Percentiles rank a stretch among this genome's conserved stretches.
Evolutionary conservation across 176 grass and related monocot genomes (phyloP).

Genomic region (Juncus effusus): DNA sequence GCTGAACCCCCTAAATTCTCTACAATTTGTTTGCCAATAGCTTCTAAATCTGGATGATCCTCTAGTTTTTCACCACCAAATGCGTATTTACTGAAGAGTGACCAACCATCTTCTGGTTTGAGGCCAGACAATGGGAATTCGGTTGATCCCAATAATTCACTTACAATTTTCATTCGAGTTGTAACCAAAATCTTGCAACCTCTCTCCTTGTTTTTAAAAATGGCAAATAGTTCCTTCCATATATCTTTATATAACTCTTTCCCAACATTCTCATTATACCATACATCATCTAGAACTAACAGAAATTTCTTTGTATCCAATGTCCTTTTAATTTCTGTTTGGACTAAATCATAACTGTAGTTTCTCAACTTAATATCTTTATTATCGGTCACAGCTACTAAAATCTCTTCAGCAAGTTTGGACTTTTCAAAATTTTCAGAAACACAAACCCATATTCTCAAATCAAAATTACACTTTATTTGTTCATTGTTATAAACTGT

Average conservation of each 20-base stretch:
- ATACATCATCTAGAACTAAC: too few relatives aligned
- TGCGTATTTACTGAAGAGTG: conserved; percentile 8
- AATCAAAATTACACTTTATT: background rate
- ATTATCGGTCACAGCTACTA: background rate
- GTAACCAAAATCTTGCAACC: background rate
- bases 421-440: too few relatives aligned
- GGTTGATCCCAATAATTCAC: conserved; percentile 6
- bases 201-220: too few relatives aligned
- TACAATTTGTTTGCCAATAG: background rate
- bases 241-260: too few relatives aligned
- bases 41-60: background rate
- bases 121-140: background rate
- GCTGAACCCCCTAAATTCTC: too few relatives aligned
- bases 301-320: too few relatives aligned
- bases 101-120: background rate
- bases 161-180: background rate
- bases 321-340: too few relatives aligned
- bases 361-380: background rate
- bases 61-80: conserved; percentile 9
- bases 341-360: too few relatives aligned
- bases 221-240: too few relatives aligned
- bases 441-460: background rate
- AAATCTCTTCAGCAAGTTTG: background rate
- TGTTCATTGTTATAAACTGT: too few relatives aligned
- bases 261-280: too few relatives aligned